These are phyloP conservation scores for Holtermanniella nyarrowii DNA, from an alignment of 768 basidiomycete genomes.

Conservation along the genomic window DNA sequence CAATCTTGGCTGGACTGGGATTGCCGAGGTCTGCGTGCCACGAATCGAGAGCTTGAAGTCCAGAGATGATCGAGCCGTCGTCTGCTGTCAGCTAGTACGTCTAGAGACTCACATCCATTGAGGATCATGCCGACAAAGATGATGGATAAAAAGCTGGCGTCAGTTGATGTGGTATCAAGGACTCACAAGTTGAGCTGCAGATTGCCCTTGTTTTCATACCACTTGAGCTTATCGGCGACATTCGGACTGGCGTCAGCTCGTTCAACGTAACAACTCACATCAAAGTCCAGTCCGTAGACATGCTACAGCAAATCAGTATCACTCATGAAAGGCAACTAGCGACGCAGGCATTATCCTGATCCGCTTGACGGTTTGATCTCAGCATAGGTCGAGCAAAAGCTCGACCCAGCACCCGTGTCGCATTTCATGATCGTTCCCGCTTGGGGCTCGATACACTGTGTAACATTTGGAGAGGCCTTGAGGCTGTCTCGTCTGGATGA, in stretches of 20 bases:
- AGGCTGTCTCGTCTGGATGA: too few relatives aligned
- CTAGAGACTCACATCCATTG: slow-evolving; percentile 35
- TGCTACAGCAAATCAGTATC: slow-evolving; percentile 2
- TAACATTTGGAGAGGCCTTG: too few relatives aligned
- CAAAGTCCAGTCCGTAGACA: slow-evolving; percentile 16
- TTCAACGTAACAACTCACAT: slow-evolving; percentile 28
- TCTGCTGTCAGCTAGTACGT: slow-evolving; percentile 13
- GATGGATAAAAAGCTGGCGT: slow-evolving; percentile 37
- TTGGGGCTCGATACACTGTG: too few relatives aligned
- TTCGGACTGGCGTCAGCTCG: slow-evolving; percentile 32
- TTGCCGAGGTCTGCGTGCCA: slow-evolving; percentile 40
- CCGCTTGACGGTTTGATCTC: slow-evolving; percentile 44
- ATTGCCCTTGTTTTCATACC: slow-evolving; percentile 38
- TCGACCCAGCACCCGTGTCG: slow-evolving; percentile 22
- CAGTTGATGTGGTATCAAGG: not conserved
- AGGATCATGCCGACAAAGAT: slow-evolving; percentile 42
- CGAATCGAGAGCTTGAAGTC: slow-evolving; percentile 39
- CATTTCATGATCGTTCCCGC: slow-evolving; percentile 7
- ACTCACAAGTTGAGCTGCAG: slow-evolving; percentile 43
- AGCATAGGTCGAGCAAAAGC: slow-evolving; percentile 16
- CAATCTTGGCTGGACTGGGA: slow-evolving; percentile 31
- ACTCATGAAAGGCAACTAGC: slow-evolving; percentile 33
- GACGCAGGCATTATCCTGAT: slow-evolving; percentile 43
- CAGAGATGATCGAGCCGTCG: slow-evolving; percentile 39
- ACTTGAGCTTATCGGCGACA: slow-evolving; percentile 33